These are phyloP conservation scores for Colletotrichum sp. DNA, from an alignment of 2,329 filamentous ascomycete genomes.

Conservation along the genomic window DNA sequence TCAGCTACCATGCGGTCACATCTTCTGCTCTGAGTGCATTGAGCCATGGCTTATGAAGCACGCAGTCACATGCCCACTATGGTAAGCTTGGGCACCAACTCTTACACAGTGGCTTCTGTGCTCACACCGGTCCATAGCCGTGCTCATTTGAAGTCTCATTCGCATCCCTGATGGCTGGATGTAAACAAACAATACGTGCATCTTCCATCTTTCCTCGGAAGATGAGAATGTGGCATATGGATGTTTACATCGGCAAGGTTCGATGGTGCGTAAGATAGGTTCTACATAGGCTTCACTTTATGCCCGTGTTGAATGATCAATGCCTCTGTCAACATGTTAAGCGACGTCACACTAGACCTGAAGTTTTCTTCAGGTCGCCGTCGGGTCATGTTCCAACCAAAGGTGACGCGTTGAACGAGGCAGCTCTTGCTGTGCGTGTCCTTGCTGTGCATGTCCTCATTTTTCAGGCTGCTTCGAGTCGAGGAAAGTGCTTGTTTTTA, in stretches of 20 bases:
- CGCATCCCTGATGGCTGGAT: not conserved
- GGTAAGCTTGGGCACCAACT: not conserved
- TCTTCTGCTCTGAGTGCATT: conserved; percentile 9
- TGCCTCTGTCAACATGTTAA: not conserved
- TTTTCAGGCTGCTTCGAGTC: not conserved
- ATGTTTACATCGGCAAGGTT: not conserved
- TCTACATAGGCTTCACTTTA: not conserved
- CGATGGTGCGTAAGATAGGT: not conserved
- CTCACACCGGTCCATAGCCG: not conserved
- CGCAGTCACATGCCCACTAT: not conserved
- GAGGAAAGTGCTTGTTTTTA: not conserved
- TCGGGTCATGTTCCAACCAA: not conserved
- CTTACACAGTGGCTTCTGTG: not conserved
- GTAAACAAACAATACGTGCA: too few species aligned
- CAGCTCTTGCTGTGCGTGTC: not conserved
- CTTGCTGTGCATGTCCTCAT: not conserved
- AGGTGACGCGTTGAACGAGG: not conserved
- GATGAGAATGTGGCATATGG: too few species aligned
- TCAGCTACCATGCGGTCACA: not conserved
- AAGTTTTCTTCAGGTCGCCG: not conserved
- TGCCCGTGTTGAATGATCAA: not conserved
- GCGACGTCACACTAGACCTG: not conserved
- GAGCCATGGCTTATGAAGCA: not conserved
- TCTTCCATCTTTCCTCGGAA: too few species aligned
- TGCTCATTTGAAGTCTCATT: not conserved